Evolutionary conservation across 495 filamentous ascomycete species (phyloP).

Genomic region (Aspergillus mulundensis): DNA sequence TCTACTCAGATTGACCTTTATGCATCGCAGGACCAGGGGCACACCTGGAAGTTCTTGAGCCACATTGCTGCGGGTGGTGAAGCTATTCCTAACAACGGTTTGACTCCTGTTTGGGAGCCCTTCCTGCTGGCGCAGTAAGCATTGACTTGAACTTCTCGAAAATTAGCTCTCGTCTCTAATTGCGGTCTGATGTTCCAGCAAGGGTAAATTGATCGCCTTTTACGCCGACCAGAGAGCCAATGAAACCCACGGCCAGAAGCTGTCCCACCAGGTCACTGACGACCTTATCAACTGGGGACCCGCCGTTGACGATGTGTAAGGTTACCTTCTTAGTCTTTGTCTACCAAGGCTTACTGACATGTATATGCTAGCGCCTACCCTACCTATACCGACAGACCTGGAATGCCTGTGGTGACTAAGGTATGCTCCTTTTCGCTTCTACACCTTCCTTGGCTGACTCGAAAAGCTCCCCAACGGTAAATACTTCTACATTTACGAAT

Average conservation of each 20-base stretch:
- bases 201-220: constrained; percentile 57
- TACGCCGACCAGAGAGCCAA: constrained; percentile 67
- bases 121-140: constrained; percentile 51
- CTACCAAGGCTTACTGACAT: background rate
- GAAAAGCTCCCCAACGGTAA: constrained; percentile 52
- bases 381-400: constrained; percentile 59
- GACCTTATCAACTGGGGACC: constrained; percentile 57
- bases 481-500: constrained; percentile 63
- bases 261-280: constrained; percentile 55
- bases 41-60: constrained; percentile 63
- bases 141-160: background rate
- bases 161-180: background rate
- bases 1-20: constrained; percentile 66
- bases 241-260: constrained; percentile 59
- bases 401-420: constrained; percentile 59
- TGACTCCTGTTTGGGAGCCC: constrained; percentile 69
- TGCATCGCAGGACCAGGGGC: constrained; percentile 53
- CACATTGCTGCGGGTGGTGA: constrained; percentile 61
- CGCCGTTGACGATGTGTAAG: constrained; percentile 57
- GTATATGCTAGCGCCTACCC: constrained; percentile 35
- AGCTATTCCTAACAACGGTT: constrained; percentile 56
- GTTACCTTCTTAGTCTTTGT: background rate
- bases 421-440: constrained; percentile 9
- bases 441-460: background rate
- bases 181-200: constrained; percentile 21